Conservation (phyloP, 2,329 filamentous ascomycete genomes). For the Ophiostoma tasmaniense region DNA sequence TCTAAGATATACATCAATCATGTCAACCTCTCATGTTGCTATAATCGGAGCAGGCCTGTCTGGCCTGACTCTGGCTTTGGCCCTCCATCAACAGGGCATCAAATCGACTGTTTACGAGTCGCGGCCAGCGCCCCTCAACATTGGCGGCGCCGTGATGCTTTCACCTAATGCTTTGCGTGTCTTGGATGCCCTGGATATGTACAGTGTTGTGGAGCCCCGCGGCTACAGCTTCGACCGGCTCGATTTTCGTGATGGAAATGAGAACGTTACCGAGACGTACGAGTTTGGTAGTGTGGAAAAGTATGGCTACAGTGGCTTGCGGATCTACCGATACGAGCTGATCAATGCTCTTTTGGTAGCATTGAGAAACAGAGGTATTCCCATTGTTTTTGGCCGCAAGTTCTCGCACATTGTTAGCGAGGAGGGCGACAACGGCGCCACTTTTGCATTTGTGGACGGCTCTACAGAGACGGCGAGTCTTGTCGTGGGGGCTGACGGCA, state of each 20-base stretch:
- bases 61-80: constrained; percentile 47
- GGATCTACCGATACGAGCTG: not conserved
- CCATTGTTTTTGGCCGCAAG: not conserved
- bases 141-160: not conserved
- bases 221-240: not conserved
- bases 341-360: not conserved
- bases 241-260: not conserved
- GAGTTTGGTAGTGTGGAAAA: not conserved
- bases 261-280: not conserved
- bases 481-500: not conserved
- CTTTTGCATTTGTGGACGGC: not conserved
- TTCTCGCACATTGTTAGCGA: not conserved
- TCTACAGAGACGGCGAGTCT: not conserved
- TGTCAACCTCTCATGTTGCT: constrained; percentile 7
- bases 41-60: constrained; percentile 18
- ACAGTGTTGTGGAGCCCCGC: not conserved
- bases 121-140: not conserved
- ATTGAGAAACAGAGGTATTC: not conserved
- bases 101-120: constrained; percentile 42
- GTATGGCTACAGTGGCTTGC: not conserved
- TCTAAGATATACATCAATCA: not conserved
- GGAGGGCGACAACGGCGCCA: not conserved
- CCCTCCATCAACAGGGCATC: constrained; percentile 44
- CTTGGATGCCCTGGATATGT: not conserved
- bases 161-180: not conserved